These are phyloP conservation scores for Tricholoma terreum DNA, from an alignment of 768 basidiomycete genomes.

Conservation along the genomic window DNA sequence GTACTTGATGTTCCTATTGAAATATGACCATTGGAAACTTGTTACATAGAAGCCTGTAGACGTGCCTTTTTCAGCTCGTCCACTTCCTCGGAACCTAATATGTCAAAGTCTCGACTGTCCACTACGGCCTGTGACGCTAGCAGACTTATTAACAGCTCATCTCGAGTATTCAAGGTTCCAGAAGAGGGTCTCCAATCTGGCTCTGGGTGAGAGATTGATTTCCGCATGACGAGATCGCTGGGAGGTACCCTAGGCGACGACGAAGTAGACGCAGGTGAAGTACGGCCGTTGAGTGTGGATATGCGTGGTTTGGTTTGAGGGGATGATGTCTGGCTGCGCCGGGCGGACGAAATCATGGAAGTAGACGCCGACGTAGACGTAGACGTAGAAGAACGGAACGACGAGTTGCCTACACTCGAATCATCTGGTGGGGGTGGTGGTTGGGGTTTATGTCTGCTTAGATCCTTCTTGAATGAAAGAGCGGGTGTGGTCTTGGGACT, in stretches of 20 bases:
- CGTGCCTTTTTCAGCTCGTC: conserved; percentile 51
- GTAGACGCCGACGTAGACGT: conserved; percentile 4
- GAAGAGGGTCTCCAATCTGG: conserved; percentile 37
- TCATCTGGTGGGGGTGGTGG: conserved; percentile 21
- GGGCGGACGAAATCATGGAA: background rate
- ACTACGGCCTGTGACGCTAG: conserved; percentile 92
- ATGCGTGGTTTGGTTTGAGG: conserved; percentile 17
- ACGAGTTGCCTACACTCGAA: conserved; percentile 22
- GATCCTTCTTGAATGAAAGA: conserved; percentile 54
- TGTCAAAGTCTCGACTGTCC: conserved; percentile 81
- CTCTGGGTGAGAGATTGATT: conserved; percentile 20
- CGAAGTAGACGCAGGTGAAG: conserved; percentile 16
- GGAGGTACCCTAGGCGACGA: conserved; percentile 13
- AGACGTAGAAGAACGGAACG: conserved; percentile 22
- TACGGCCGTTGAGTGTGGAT: conserved; percentile 19
- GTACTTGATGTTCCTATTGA: conserved; percentile 69
- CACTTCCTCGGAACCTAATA: conserved; percentile 57
- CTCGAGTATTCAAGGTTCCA: conserved; percentile 53
- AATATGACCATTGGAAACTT: conserved; percentile 5
- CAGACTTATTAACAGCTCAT: conserved; percentile 86
- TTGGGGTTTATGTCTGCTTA: conserved; percentile 26
- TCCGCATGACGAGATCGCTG: conserved; percentile 8
- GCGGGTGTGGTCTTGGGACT: conserved; percentile 43
- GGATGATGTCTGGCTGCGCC: conserved; percentile 4
- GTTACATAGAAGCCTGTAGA: conserved; percentile 5